Evolutionary conservation across 345 rosid genomes (phyloP).

Genomic region (Murraya paniculata): DNA sequence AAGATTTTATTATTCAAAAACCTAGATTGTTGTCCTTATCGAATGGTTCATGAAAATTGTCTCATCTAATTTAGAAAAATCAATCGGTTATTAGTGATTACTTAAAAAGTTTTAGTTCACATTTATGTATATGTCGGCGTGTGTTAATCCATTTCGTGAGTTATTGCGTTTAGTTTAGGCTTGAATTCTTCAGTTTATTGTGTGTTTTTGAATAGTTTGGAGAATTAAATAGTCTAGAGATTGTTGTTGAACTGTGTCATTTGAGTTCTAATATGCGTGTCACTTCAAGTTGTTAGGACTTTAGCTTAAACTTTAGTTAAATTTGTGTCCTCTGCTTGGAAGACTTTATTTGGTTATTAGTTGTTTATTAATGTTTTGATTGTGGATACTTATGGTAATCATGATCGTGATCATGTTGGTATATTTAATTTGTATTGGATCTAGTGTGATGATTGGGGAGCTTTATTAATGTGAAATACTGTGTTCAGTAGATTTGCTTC

Average conservation of each 20-base stretch:
- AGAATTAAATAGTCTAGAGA: background rate
- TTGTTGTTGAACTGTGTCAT: background rate
- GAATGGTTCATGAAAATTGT: background rate
- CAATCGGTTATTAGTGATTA: background rate
- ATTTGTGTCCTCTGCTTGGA: background rate
- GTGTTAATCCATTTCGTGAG: background rate
- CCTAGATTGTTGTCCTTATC: slow-evolving; percentile 7
- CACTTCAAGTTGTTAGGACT: background rate
- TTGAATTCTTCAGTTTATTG: background rate
- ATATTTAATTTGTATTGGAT: background rate
- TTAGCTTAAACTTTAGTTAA: background rate
- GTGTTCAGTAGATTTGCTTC: background rate
- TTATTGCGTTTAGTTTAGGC: background rate
- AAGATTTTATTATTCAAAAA: background rate
- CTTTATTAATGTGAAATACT: background rate
- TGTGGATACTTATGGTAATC: background rate
- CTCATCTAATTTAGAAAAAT: background rate
- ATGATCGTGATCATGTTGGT: background rate
- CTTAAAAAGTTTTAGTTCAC: background rate
- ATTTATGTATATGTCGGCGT: background rate
- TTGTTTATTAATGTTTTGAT: background rate
- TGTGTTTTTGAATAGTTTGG: background rate
- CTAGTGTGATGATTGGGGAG: background rate
- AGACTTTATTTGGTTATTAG: background rate
- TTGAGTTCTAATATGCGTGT: background rate